Conservation (phyloP, 2,329 filamentous ascomycete species). For the Fusarium hostae region DNA sequence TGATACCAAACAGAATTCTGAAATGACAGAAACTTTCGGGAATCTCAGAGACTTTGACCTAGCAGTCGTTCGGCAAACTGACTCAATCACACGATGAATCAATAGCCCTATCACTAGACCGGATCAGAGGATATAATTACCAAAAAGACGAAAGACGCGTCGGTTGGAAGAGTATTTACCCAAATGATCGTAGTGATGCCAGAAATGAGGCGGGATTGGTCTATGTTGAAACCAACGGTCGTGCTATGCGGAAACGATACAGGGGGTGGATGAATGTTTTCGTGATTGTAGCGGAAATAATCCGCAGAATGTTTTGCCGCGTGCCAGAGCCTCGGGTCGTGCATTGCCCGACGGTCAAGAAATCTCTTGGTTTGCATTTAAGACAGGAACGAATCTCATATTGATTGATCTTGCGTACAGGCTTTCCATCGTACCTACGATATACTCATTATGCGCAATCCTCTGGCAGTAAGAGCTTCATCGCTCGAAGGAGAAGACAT, state of each 20-base stretch:
- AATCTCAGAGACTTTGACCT: too few relatives aligned
- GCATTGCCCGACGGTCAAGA: neutral
- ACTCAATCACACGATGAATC: neutral
- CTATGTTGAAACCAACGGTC: slow-evolving; percentile 62
- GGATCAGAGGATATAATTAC: neutral
- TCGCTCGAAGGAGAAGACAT: neutral
- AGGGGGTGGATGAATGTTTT: neutral
- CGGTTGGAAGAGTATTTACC: neutral
- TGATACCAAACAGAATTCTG: too few relatives aligned
- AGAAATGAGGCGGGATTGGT: slow-evolving; percentile 57
- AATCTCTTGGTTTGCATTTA: neutral
- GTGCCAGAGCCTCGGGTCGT: neutral
- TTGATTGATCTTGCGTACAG: neutral
- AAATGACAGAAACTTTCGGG: too few relatives aligned
- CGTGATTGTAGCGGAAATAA: neutral
- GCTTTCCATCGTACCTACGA: accelerated
- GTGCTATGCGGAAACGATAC: slow-evolving; percentile 37
- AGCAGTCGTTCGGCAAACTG: neutral
- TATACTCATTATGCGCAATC: neutral
- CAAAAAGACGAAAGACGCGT: neutral
- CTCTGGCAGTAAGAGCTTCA: neutral
- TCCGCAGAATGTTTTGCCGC: neutral
- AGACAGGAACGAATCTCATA: neutral
- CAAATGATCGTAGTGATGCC: neutral
- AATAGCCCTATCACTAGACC: neutral